Conservation (phyloP, 148 eudicot genomes). For the Silene conica region DNA sequence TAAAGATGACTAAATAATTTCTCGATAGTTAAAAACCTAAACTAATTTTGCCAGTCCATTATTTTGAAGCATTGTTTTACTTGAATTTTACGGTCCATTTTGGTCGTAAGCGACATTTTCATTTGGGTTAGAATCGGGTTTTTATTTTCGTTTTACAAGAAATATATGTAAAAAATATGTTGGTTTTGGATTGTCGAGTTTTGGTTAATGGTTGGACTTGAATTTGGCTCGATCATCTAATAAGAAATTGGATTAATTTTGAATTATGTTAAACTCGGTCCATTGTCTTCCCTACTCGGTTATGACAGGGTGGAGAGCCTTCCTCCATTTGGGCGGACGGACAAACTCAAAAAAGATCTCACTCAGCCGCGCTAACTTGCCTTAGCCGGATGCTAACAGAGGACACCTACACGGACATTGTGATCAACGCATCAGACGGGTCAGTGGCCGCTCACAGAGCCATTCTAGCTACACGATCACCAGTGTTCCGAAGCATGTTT, state of each 20-base stretch:
- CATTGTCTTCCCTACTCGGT: background rate
- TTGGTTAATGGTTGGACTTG: too few species aligned
- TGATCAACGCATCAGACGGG: constrained; percentile 62
- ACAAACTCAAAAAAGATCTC: constrained; percentile 33
- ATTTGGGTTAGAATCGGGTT: too few species aligned
- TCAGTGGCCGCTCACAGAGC: constrained; percentile 77
- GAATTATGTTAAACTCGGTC: background rate
- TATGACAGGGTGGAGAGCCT: constrained; percentile 55
- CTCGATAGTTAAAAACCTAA: too few species aligned
- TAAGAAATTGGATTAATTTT: background rate
- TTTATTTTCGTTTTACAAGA: too few species aligned
- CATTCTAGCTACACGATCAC: constrained; percentile 71
- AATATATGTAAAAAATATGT: too few species aligned
- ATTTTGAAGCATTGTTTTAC: too few species aligned
- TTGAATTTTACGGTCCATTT: too few species aligned
- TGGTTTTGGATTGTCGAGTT: too few species aligned
- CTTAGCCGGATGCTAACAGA: constrained; percentile 73
- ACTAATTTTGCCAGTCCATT: too few species aligned
- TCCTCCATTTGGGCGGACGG: constrained; percentile 71
- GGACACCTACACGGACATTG: constrained; percentile 75
- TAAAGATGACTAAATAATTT: too few species aligned
- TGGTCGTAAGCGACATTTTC: too few species aligned
- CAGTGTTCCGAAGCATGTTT: constrained; percentile 86
- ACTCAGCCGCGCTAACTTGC: constrained; percentile 45
- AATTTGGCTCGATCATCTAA: too few species aligned